A percentile compares a stretch with the other conserved stretches of the same genome.
These are phyloP conservation scores for Neltuma alba DNA, from an alignment of 306 rosid genomes.

Conservation along the genomic window DNA sequence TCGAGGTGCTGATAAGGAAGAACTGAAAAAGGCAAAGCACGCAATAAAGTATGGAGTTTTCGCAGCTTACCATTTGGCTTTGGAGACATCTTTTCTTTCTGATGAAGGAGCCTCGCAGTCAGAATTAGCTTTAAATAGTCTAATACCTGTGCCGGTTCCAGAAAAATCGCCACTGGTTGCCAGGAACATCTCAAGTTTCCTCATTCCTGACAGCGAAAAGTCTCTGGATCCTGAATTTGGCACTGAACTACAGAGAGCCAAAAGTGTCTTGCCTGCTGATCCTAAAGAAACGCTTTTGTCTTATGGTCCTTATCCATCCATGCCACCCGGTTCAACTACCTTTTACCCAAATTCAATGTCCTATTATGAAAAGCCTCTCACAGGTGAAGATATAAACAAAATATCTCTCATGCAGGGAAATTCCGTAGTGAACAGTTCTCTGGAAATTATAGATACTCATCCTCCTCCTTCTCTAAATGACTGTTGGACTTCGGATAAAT, in stretches of 20 bases:
- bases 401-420: neutral
- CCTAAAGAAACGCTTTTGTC: neutral
- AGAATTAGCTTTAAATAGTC: constrained; percentile 39
- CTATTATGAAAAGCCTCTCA: neutral
- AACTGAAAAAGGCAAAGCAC: constrained; percentile 44
- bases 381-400: neutral
- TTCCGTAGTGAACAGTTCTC: neutral
- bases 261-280: neutral
- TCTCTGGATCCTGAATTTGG: neutral
- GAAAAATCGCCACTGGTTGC: neutral
- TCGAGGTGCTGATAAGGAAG: constrained; percentile 58
- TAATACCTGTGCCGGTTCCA: neutral
- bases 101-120: constrained; percentile 76
- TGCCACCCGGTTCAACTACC: neutral
- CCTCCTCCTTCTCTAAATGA: constrained; percentile 4
- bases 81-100: constrained; percentile 79
- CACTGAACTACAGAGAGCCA: neutral
- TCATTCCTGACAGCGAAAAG: neutral
- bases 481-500: neutral
- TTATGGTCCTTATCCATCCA: neutral
- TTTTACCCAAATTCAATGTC: neutral
- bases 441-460: neutral
- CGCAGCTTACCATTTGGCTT: constrained; percentile 77
- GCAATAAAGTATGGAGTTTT: constrained; percentile 74
- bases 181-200: constrained; percentile 1